Base-by-base conservation (phyloP, 768 basidiomycete species). In the Kwoniella dejecticola region DNA sequence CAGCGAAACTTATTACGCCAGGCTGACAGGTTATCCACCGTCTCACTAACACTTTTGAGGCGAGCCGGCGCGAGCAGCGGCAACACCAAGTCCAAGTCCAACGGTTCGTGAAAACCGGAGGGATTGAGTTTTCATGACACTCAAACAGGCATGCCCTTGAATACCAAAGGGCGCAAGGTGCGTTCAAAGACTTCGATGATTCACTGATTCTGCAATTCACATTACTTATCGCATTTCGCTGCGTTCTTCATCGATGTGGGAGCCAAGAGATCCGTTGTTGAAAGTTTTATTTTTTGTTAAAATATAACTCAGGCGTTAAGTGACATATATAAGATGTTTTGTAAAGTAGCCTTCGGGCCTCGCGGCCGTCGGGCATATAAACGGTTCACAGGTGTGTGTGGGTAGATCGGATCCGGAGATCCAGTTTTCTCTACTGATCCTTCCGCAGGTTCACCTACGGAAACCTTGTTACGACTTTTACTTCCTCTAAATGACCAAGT, bases 401-500 rank as follows among this genome's bases (percentile, higher is more conserved):
- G 71, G 74, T 78, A 68, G 73, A 56, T 69, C 70, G 69, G 76
- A 83, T 87, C 86, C 84, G 7, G 10, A 87, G 87, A 68, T 47
- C 59, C 59, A 60, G 59, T 60, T 60, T 60, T 60, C 58, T 60
- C 57, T 67, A 85, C 85, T 86, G 85, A 86, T 86, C 85, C 86
- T 85, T 87, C 85, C 82, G 84, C 85, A 87, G 86, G 85, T 87
- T 87, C 86, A 87, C 86, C 85, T 86, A 86, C 83, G 84, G 85
- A 86, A 86, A 86, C 85, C 84, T 86, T 86, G 85, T 86, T 85
- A 86, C 82, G 54, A 56, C 54, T 56, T 87, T 86, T 87, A 86
- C 86, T 86, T 87, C 86, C 86, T 87, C 86, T 86, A 87, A 86
- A 86, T 85, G 84, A 86, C 85, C 86, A 86, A 86, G 86, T 86